phyloP scores from a whole-genome alignment of 2,329 filamentous ascomycete species.

The Clarireedia paspali region DNA sequence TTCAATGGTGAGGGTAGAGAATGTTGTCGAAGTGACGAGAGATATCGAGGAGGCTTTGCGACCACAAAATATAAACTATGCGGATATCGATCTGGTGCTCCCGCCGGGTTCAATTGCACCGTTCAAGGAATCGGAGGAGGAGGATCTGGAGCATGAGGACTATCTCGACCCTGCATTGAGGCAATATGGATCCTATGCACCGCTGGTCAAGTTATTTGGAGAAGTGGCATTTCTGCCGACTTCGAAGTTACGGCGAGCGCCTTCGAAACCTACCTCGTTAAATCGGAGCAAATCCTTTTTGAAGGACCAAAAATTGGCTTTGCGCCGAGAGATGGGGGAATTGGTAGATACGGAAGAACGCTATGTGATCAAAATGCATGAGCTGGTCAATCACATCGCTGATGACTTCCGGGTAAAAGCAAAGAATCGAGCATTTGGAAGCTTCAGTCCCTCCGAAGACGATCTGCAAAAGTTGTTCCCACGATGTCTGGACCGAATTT shows the following conservation, averaged over 20 bases:
- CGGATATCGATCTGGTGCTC: slow-evolving; percentile 82
- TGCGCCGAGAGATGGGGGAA: slow-evolving; percentile 84
- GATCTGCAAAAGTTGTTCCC: slow-evolving; percentile 76
- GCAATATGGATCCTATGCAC: slow-evolving; percentile 71
- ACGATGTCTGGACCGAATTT: slow-evolving; percentile 67
- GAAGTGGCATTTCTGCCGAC: slow-evolving; percentile 83
- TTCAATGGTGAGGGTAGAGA: slow-evolving; percentile 75
- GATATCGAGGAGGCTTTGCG: slow-evolving; percentile 70
- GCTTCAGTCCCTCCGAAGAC: slow-evolving; percentile 62
- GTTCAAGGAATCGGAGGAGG: slow-evolving; percentile 50
- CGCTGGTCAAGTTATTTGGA: slow-evolving; percentile 71
- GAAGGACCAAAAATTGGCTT: slow-evolving; percentile 72
- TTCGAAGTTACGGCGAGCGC: slow-evolving; percentile 72
- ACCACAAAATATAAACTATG: slow-evolving; percentile 73
- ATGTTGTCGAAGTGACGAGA: slow-evolving; percentile 62
- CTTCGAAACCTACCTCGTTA: slow-evolving; percentile 75
- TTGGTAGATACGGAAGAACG: slow-evolving; percentile 88
- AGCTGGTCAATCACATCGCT: slow-evolving; percentile 74
- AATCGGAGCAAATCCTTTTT: slow-evolving; percentile 73
- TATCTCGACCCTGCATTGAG: slow-evolving; percentile 54
- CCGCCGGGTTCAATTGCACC: slow-evolving; percentile 67
- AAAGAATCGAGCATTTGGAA: slow-evolving; percentile 47
- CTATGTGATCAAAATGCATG: slow-evolving; percentile 82
- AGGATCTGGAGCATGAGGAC: slow-evolving; percentile 57
- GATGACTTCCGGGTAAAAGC: slow-evolving; percentile 70